A percentile compares a stretch with the other conserved stretches of the same genome.
Conservation (phyloP, 768 basidiomycete species). For the Suillus weaverae region DNA sequence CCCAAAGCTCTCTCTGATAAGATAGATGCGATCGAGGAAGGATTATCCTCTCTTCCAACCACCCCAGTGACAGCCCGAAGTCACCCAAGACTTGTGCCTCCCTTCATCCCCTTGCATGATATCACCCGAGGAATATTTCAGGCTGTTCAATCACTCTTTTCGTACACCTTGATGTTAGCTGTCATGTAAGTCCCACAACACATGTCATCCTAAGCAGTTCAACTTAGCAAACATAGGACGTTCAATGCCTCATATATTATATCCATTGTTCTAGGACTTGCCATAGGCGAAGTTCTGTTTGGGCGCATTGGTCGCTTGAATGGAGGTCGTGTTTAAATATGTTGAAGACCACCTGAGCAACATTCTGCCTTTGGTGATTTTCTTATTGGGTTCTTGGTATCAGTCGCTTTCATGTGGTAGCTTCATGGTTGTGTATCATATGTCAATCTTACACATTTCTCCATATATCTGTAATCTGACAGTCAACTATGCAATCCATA, state of each 20-base stretch:
- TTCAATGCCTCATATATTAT: slow-evolving; percentile 80
- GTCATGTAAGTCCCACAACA: slow-evolving; percentile 62
- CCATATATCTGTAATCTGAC: not conserved
- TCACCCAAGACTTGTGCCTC: slow-evolving; percentile 44
- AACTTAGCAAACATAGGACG: slow-evolving; percentile 53
- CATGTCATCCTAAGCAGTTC: slow-evolving; percentile 2
- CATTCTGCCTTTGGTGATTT: not conserved
- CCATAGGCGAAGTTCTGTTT: slow-evolving; percentile 72
- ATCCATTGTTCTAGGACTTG: slow-evolving; percentile 67
- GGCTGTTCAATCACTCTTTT: slow-evolving; percentile 59
- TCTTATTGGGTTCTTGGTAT: not conserved
- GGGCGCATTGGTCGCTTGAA: slow-evolving; percentile 47
- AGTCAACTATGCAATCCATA: not conserved
- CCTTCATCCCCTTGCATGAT: slow-evolving; percentile 70
- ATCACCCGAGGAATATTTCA: slow-evolving; percentile 67
- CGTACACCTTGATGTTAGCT: slow-evolving; percentile 76
- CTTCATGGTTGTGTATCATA: not conserved
- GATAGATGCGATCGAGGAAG: slow-evolving; percentile 13
- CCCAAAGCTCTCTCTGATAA: not conserved
- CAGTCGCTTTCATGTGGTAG: not conserved
- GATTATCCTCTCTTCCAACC: not conserved
- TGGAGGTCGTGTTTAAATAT: not conserved
- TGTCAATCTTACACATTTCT: not conserved
- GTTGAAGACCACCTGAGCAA: not conserved
- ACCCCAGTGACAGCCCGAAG: slow-evolving; percentile 13